Conservation (phyloP, 2,329 filamentous ascomycete genomes). For the Penicillium crustosum region DNA sequence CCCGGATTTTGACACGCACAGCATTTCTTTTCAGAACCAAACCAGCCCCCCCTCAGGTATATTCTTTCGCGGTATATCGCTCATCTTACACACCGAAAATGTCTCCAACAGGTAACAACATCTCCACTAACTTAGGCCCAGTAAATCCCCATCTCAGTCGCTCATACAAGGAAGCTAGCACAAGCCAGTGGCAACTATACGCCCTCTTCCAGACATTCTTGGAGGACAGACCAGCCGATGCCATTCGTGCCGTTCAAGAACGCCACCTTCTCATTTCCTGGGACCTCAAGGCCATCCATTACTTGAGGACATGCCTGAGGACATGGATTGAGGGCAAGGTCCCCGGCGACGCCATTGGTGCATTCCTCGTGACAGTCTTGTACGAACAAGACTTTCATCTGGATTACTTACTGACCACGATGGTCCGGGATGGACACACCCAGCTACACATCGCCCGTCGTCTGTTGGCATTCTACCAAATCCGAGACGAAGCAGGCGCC, state of each 20-base stretch:
- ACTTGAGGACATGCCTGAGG: not conserved
- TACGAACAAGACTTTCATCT: slow-evolving; percentile 7
- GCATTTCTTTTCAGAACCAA: not conserved
- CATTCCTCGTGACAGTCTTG: slow-evolving; percentile 2
- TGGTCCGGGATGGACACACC: not conserved
- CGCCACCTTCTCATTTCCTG: slow-evolving; percentile 1
- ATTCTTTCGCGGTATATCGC: not conserved
- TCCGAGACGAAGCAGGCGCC: not conserved
- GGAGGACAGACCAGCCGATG: not conserved
- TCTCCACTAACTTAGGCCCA: not conserved
- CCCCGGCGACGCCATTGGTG: slow-evolving; percentile 6
- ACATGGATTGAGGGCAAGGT: not conserved
- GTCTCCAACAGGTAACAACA: not conserved
- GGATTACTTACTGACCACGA: not conserved
- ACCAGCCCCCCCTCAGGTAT: not conserved
- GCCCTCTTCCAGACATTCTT: slow-evolving; percentile 1
- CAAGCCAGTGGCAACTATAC: not conserved
- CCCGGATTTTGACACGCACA: no score
- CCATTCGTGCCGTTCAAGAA: not conserved
- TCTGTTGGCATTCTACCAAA: slow-evolving; percentile 1
- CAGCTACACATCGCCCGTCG: slow-evolving; percentile 2
- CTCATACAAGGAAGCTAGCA: not conserved
- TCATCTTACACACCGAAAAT: not conserved
- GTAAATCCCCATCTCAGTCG: not conserved
- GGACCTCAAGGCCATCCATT: slow-evolving; percentile 2